A percentile compares a stretch with the other conserved stretches of the same genome.
These are phyloP conservation scores for Metarhizium sp. DNA, from an alignment of 2,329 filamentous ascomycete species.

Conservation along the genomic window DNA sequence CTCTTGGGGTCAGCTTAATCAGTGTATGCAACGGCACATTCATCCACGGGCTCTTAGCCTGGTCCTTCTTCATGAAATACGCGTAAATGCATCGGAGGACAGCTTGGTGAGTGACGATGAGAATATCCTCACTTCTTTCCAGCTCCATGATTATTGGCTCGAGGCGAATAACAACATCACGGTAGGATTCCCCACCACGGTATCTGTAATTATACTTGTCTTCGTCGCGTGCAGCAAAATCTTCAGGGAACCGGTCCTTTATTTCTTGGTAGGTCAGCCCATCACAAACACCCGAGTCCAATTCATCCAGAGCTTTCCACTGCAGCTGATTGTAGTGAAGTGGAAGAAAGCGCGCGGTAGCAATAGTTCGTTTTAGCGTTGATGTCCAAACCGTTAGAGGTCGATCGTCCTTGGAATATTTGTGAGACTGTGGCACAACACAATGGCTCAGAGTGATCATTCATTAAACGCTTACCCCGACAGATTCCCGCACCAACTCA, in stretches of 20 bases:
- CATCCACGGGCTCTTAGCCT: constrained; percentile 94
- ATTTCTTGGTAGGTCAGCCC: constrained; percentile 95
- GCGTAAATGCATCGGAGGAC: constrained; percentile 96
- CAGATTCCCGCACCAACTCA: constrained; percentile 73
- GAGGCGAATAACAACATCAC: constrained; percentile 92
- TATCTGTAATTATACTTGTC: constrained; percentile 99
- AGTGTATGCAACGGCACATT: constrained; percentile 93
- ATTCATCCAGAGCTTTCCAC: constrained; percentile 97
- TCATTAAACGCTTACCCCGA: constrained; percentile 53
- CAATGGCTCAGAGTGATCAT: neutral
- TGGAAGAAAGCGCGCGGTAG: constrained; percentile 77
- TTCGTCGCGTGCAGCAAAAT: constrained; percentile 90
- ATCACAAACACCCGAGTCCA: constrained; percentile 94
- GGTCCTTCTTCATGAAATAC: constrained; percentile 96
- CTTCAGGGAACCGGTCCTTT: constrained; percentile 80
- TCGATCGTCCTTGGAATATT: constrained; percentile 40
- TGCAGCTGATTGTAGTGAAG: constrained; percentile 84
- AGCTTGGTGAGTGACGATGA: constrained; percentile 96
- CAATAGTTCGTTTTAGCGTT: constrained; percentile 71
- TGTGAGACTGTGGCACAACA: neutral
- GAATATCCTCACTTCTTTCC: constrained; percentile 89
- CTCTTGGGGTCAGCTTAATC: constrained; percentile 90
- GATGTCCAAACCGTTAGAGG: constrained; percentile 56
- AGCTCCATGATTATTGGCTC: constrained; percentile 99
- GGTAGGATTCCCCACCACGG: constrained; percentile 88